These are phyloP conservation scores for Cladosporium austrohemisphaericum DNA, from an alignment of 2,329 filamentous ascomycete genomes.

Conservation along the genomic window DNA sequence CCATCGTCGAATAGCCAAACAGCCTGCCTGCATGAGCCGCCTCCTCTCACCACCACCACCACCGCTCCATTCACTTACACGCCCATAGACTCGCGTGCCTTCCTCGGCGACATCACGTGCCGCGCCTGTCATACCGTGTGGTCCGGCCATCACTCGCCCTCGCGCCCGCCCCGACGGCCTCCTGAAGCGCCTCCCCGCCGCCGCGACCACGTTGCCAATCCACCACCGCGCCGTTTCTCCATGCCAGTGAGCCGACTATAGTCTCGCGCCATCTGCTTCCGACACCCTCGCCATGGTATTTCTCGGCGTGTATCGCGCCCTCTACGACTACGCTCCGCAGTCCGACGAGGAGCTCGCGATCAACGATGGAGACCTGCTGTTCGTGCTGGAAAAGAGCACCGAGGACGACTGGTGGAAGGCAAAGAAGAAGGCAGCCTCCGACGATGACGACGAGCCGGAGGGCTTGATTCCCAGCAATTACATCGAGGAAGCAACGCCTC, in stretches of 20 bases:
- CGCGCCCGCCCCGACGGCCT: neutral
- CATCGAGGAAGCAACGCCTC: conserved; percentile 73
- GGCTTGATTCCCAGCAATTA: conserved; percentile 94
- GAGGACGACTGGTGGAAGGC: conserved; percentile 92
- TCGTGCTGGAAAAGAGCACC: conserved; percentile 74
- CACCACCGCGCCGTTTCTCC: neutral
- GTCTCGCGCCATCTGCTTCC: neutral
- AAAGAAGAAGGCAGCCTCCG: conserved; percentile 75
- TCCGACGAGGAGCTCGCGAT: conserved; percentile 81
- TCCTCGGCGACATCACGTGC: no score
- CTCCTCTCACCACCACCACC: no score
- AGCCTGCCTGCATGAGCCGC: no score
- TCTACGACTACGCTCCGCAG: conserved; percentile 91
- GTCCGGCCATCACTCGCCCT: neutral
- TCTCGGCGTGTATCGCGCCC: conserved; percentile 80
- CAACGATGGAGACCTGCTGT: conserved; percentile 81
- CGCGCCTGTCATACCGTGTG: neutral
- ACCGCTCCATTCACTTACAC: no score
- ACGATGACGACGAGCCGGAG: conserved; percentile 86
- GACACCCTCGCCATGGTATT: conserved; percentile 68
- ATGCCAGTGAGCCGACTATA: conserved; percentile 1
- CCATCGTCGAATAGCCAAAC: no score
- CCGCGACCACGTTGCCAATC: conserved; percentile 11
- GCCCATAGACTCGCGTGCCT: no score
- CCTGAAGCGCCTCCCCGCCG: conserved; percentile 10